phyloP scores from a whole-genome alignment of 148 eudicot species.

The Fallopia convolvulus region DNA sequence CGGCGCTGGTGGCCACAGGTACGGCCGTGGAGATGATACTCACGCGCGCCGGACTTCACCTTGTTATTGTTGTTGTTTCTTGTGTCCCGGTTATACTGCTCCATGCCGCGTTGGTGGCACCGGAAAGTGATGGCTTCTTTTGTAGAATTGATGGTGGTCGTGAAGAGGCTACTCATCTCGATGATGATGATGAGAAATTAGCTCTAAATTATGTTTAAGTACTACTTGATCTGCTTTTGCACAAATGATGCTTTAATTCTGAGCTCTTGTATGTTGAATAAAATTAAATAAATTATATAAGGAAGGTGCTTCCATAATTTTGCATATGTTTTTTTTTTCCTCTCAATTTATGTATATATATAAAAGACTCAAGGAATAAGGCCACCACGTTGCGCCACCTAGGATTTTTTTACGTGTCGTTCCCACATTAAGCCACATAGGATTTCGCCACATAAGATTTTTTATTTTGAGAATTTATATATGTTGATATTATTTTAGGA shows the following conservation, averaged over 20 bases:
- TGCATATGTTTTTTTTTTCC: no score
- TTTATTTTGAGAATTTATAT: no score
- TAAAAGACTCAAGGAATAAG: no score
- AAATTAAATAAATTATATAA: no score
- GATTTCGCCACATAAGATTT: no score
- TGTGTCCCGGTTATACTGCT: conserved; percentile 24
- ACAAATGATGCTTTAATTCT: neutral
- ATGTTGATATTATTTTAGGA: no score
- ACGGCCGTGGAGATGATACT: conserved; percentile 26
- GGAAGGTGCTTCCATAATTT: no score
- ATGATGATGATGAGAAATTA: neutral
- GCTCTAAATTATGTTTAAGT: neutral
- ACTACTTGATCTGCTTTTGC: neutral
- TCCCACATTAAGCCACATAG: no score
- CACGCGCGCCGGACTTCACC: conserved; percentile 31
- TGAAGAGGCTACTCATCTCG: neutral
- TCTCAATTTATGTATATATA: no score
- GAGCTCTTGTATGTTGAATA: no score
- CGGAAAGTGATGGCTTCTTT: neutral
- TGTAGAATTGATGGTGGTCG: neutral
- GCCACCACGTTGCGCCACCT: no score
- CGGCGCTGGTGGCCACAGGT: conserved; percentile 13
- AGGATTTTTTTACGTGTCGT: no score
- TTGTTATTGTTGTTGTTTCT: conserved; percentile 23
- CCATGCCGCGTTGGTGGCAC: conserved; percentile 22